A percentile compares a stretch with the other conserved stretches of the same genome.
Conservation (phyloP, 2,329 filamentous ascomycete genomes). For the Monosporascus sp. region DNA sequence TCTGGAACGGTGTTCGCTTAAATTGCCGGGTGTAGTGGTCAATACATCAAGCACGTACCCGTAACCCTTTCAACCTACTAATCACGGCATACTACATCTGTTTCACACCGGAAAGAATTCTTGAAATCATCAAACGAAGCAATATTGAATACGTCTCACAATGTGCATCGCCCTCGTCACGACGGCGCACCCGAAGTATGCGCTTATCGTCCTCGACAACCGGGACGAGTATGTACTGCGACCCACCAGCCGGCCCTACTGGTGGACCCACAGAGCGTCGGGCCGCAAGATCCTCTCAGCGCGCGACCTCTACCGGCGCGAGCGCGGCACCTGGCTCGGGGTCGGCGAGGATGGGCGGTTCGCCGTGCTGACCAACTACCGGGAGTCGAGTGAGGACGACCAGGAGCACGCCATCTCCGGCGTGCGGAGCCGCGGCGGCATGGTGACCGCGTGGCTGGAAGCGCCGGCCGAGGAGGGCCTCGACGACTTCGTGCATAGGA, state of each 20-base stretch:
- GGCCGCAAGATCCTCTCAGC: conserved; percentile 50
- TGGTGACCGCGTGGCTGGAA: conserved; percentile 59
- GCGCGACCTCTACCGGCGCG: conserved; percentile 55
- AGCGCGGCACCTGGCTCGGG: conserved; percentile 63
- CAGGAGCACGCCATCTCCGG: conserved; percentile 48
- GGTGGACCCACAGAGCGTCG: conserved; percentile 49
- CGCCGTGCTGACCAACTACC: conserved; percentile 63
- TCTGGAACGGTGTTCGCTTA: no score
- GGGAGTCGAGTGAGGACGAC: conserved; percentile 48
- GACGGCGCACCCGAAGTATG: conserved; percentile 69
- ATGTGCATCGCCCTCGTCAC: conserved; percentile 79
- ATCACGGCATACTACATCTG: no score
- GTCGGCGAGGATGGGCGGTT: conserved; percentile 55
- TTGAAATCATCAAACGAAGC: background rate
- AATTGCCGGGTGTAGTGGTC: no score
- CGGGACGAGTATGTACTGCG: conserved; percentile 68
- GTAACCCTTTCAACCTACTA: no score
- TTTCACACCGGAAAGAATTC: no score
- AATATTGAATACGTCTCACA: conserved; percentile 5
- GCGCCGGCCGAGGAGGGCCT: conserved; percentile 43
- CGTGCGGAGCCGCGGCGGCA: conserved; percentile 54
- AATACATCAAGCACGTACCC: no score
- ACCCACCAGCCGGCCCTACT: conserved; percentile 58
- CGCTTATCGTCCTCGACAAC: conserved; percentile 72
- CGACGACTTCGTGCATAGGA: conserved; percentile 43